Percentiles rank a stretch among this genome's conserved stretches.
Conservation (phyloP, 1,284 basidiomycete species). For the Cryptococcus deneoformans region DNA sequence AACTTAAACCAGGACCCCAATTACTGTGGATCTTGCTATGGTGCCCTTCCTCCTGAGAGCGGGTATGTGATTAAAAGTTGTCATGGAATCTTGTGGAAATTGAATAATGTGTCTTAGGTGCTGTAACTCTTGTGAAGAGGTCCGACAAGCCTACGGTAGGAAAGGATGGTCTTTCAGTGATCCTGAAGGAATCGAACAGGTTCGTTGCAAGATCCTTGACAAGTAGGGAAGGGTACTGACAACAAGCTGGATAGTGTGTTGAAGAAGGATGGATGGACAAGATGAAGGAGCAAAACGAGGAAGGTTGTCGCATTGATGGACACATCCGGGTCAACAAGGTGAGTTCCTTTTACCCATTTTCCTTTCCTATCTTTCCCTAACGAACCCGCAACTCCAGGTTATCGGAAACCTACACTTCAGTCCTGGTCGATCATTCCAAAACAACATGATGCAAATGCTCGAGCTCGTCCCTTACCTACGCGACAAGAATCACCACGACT, state of each 20-base stretch:
- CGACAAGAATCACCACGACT: constrained; percentile 85
- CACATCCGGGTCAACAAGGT: constrained; percentile 88
- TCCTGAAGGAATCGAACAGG: constrained; percentile 91
- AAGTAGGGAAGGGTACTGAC: neutral
- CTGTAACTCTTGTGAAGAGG: constrained; percentile 96
- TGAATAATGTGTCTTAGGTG: constrained; percentile 53
- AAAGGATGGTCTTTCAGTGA: constrained; percentile 93
- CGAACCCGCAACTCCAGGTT: constrained; percentile 19
- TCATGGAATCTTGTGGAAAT: neutral
- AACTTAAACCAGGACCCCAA: constrained; percentile 59
- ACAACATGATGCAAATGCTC: constrained; percentile 75
- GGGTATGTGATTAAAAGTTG: constrained; percentile 49
- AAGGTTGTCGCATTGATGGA: constrained; percentile 93
- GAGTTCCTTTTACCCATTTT: no score
- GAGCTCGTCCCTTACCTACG: constrained; percentile 95
- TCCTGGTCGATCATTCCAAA: constrained; percentile 91
- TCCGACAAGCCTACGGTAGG: constrained; percentile 83
- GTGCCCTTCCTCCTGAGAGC: constrained; percentile 71
- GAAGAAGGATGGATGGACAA: constrained; percentile 94
- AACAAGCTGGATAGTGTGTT: constrained; percentile 62
- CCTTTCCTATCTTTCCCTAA: neutral
- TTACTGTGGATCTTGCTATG: constrained; percentile 98
- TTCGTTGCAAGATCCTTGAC: constrained; percentile 44
- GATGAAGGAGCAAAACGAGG: constrained; percentile 84
- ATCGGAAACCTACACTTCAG: constrained; percentile 81